Conservation (phyloP, 371 early-diverging fungal species). For the Syncephalis plumigaleata region DNA sequence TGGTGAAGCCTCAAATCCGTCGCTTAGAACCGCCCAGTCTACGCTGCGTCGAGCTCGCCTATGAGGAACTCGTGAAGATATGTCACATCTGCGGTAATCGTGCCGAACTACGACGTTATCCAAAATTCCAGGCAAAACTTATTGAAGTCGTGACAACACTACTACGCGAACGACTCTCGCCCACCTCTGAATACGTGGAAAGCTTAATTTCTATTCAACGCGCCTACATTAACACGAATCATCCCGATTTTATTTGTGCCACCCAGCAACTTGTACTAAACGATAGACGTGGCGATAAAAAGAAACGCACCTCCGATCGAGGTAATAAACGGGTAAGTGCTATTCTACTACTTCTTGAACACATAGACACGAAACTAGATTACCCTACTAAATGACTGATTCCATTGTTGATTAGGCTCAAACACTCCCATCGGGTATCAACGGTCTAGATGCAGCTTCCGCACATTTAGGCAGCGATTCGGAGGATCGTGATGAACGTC, state of each 20-base stretch:
- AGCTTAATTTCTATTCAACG: slow-evolving; percentile 71
- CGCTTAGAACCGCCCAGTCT: slow-evolving; percentile 65
- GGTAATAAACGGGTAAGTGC: slow-evolving; percentile 4
- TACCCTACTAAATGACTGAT: neutral
- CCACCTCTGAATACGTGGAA: slow-evolving; percentile 56
- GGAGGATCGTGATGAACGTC: slow-evolving; percentile 5
- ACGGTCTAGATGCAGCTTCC: too few species aligned
- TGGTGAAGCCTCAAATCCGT: slow-evolving; percentile 70
- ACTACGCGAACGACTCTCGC: slow-evolving; percentile 53
- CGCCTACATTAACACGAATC: slow-evolving; percentile 84
- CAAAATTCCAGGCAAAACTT: slow-evolving; percentile 54
- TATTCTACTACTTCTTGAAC: too few species aligned
- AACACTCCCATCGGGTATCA: too few species aligned
- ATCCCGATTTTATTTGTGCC: slow-evolving; percentile 78
- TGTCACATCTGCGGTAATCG: slow-evolving; percentile 63
- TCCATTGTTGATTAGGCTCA: neutral
- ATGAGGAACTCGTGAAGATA: slow-evolving; percentile 74
- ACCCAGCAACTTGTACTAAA: slow-evolving; percentile 8
- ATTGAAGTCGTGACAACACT: slow-evolving; percentile 62
- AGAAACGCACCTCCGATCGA: slow-evolving; percentile 17
- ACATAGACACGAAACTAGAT: too few species aligned
- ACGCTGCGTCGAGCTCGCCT: slow-evolving; percentile 71
- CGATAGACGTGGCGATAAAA: slow-evolving; percentile 9
- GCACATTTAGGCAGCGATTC: too few species aligned
- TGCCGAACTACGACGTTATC: slow-evolving; percentile 54